Percentiles rank a stretch among this genome's conserved stretches.
Conservation (phyloP, 345 rosid genomes). For the Alliaria petiolata region DNA sequence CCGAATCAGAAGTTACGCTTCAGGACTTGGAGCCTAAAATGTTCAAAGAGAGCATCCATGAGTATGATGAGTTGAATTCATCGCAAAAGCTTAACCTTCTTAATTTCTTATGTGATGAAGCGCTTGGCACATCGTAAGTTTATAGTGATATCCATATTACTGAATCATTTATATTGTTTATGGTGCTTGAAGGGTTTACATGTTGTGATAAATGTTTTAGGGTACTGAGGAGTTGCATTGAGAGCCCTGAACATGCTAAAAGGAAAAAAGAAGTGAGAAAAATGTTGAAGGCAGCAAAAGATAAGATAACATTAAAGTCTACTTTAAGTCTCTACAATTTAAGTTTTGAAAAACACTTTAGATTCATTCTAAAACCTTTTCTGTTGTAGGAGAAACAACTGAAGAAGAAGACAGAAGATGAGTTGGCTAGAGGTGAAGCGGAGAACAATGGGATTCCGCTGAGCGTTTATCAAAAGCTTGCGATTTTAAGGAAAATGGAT, state of each 20-base stretch:
- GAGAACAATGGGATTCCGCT: conserved; percentile 46
- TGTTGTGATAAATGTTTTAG: conserved; percentile 11
- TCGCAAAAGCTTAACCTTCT: conserved; percentile 50
- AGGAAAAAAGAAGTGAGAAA: conserved; percentile 46
- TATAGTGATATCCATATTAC: not conserved
- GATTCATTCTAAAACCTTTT: not conserved
- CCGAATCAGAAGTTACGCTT: conserved; percentile 34
- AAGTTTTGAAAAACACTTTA: not conserved
- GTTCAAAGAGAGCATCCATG: conserved; percentile 34
- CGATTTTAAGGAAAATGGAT: conserved; percentile 44
- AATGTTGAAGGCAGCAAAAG: conserved; percentile 50
- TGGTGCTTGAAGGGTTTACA: not conserved
- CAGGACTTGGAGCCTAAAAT: conserved; percentile 36
- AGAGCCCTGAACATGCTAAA: conserved; percentile 36
- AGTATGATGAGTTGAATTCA: conserved; percentile 38
- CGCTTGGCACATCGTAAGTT: conserved; percentile 57
- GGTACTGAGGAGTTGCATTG: conserved; percentile 56
- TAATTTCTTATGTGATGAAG: conserved; percentile 64
- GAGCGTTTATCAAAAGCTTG: conserved; percentile 44
- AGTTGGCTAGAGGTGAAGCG: conserved; percentile 50
- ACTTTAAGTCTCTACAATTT: not conserved
- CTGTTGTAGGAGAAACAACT: conserved; percentile 53
- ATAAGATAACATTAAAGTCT: conserved; percentile 40
- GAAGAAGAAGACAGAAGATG: conserved; percentile 50
- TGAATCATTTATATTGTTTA: not conserved